Evolutionary conservation across 768 basidiomycete genomes (phyloP).

Genomic region (Phlebiopsis flavidoalba): DNA sequence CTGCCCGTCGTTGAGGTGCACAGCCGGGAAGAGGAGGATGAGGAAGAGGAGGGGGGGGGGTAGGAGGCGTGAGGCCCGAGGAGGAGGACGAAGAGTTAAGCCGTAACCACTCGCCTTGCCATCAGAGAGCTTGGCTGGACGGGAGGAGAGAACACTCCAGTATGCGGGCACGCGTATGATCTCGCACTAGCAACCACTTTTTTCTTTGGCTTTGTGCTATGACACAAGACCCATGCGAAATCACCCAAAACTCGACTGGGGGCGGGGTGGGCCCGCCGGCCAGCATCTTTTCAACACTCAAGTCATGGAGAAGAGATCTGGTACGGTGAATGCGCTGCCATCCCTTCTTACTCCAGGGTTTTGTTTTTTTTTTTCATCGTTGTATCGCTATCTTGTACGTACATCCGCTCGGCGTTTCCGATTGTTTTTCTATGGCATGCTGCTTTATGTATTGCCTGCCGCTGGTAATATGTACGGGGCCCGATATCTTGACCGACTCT

Average conservation of each 20-base stretch:
- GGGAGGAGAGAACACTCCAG: conserved; percentile 1
- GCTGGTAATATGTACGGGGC: background rate
- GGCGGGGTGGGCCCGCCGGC: too few relatives aligned
- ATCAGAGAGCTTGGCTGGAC: background rate
- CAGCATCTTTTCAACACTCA: background rate
- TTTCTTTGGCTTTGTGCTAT: conserved; percentile 11
- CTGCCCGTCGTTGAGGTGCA: conserved; percentile 81
- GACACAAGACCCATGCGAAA: conserved; percentile 12
- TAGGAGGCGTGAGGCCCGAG: conserved; percentile 54
- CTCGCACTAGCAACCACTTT: conserved; percentile 11
- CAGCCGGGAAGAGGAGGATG: conserved; percentile 67
- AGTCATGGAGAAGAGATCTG: background rate
- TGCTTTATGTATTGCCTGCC: background rate
- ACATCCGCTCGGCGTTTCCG: background rate
- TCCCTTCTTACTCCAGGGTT: background rate
- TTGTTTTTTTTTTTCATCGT: background rate
- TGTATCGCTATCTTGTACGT: conserved; percentile 8
- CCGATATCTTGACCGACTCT: background rate
- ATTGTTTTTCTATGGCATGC: background rate
- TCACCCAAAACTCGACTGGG: conserved; percentile 6
- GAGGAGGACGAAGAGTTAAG: conserved; percentile 31
- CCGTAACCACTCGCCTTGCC: background rate
- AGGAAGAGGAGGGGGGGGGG: conserved; percentile 69
- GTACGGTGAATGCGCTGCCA: background rate
- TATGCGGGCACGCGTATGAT: conserved; percentile 8